These are phyloP conservation scores for Poronia punctata DNA, from an alignment of 495 filamentous ascomycete species.

Conservation along the genomic window DNA sequence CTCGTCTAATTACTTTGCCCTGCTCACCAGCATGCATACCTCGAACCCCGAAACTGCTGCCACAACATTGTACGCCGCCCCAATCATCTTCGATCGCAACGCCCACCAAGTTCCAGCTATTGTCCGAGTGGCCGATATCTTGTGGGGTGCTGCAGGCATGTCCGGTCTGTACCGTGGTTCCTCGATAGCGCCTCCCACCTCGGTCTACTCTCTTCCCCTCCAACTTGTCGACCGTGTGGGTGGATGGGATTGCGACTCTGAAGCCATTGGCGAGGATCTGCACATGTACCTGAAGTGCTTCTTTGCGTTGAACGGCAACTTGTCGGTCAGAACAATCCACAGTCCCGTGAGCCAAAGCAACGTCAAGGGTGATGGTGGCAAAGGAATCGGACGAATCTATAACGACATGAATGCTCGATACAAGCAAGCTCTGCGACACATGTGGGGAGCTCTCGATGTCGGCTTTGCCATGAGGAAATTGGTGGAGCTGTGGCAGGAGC, in stretches of 20 bases:
- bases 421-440: conserved; percentile 59
- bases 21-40: conserved; percentile 53
- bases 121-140: conserved; percentile 61
- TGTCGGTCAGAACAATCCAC: conserved; percentile 47
- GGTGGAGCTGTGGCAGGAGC: conserved; percentile 41
- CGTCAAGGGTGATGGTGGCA: conserved; percentile 48
- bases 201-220: conserved; percentile 61
- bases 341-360: conserved; percentile 64
- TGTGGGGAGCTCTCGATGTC: conserved; percentile 65
- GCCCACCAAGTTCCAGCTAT: conserved; percentile 56
- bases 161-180: conserved; percentile 57
- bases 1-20: conserved; percentile 54
- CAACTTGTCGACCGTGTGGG: conserved; percentile 54
- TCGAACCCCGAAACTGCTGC: conserved; percentile 44
- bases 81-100: conserved; percentile 69
- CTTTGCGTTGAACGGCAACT: conserved; percentile 57
- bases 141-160: conserved; percentile 60
- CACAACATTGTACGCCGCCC: conserved; percentile 57
- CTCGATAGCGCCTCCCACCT: conserved; percentile 56
- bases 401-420: conserved; percentile 53
- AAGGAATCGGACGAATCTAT: conserved; percentile 42
- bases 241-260: conserved; percentile 59
- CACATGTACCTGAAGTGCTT: conserved; percentile 74
- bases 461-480: conserved; percentile 51
- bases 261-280: conserved; percentile 64